Percentiles rank a stretch among this genome's conserved stretches.
Conservation (phyloP, 192 early-diverging fungal genomes). For the Rhizophagus clarus region DNA sequence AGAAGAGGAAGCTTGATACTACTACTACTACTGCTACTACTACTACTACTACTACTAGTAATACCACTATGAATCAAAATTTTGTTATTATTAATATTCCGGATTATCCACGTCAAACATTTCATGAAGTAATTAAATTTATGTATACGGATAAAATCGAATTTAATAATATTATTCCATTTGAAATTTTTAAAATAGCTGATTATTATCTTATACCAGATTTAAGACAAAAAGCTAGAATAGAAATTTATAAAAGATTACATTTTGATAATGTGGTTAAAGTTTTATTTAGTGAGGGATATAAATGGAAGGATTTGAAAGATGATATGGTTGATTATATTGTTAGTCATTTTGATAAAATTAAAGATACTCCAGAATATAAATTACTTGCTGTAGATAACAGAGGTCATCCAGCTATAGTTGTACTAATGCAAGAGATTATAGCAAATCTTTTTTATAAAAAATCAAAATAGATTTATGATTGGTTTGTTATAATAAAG, state of each 20-base stretch:
- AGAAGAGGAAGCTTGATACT: not conserved
- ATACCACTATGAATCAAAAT: too few relatives aligned
- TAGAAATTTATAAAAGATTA: constrained; percentile 10
- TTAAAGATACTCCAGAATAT: not conserved
- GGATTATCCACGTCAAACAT: not conserved
- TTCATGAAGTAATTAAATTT: not conserved
- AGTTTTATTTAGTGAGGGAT: not conserved
- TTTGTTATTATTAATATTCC: not conserved
- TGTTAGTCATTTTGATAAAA: not conserved
- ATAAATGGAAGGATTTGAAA: constrained; percentile 22
- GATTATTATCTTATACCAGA: constrained; percentile 18
- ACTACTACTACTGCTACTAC: too few relatives aligned
- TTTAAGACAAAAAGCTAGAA: not conserved
- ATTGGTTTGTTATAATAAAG: not conserved
- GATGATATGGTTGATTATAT: constrained; percentile 15
- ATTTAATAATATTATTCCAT: not conserved
- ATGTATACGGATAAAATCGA: not conserved
- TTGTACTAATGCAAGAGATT: not conserved
- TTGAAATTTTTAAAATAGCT: constrained; percentile 9
- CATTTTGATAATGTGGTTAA: constrained; percentile 3
- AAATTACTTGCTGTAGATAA: not conserved
- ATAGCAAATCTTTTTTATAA: not conserved
- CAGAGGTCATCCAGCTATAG: not conserved
- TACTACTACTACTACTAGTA: too few relatives aligned
- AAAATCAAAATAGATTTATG: not conserved